These are phyloP conservation scores for Cubamyces lactineus DNA, from an alignment of 768 basidiomycete genomes.

Conservation along the genomic window DNA sequence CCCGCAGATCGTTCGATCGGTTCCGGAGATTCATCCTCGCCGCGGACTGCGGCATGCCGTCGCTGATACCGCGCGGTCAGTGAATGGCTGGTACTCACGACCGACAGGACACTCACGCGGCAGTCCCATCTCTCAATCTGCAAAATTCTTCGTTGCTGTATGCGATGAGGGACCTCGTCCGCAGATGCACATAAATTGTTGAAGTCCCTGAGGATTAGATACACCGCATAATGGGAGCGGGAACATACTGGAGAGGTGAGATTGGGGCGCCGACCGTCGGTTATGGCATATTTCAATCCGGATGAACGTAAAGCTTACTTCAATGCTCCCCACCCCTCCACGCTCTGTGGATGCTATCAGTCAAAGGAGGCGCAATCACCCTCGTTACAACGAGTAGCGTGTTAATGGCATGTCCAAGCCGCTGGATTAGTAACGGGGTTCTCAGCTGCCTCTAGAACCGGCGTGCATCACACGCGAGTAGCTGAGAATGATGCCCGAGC, in stretches of 20 bases:
- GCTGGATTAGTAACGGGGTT: background rate
- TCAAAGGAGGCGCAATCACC: background rate
- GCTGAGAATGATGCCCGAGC: no score
- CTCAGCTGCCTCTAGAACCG: no score
- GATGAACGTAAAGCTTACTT: slow-evolving; percentile 12
- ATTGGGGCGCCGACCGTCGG: slow-evolving; percentile 5
- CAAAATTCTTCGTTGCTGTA: no score
- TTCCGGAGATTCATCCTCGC: slow-evolving; percentile 19
- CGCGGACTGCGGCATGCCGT: slow-evolving; percentile 19
- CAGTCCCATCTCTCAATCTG: no score
- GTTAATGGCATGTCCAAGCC: background rate
- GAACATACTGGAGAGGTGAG: no score
- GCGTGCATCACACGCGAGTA: no score
- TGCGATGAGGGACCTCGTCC: no score
- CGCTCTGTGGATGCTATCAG: background rate
- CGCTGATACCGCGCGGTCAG: slow-evolving; percentile 11
- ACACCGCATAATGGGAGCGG: background rate
- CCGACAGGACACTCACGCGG: no score
- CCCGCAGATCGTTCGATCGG: slow-evolving; percentile 5
- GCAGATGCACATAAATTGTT: no score
- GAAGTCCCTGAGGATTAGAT: background rate
- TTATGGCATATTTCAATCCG: background rate
- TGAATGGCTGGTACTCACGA: background rate
- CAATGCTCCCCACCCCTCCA: background rate
- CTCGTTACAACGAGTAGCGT: slow-evolving; percentile 5